These are phyloP conservation scores for Ilex paraguariensis DNA, from an alignment of 305 asterid species.

Conservation along the genomic window DNA sequence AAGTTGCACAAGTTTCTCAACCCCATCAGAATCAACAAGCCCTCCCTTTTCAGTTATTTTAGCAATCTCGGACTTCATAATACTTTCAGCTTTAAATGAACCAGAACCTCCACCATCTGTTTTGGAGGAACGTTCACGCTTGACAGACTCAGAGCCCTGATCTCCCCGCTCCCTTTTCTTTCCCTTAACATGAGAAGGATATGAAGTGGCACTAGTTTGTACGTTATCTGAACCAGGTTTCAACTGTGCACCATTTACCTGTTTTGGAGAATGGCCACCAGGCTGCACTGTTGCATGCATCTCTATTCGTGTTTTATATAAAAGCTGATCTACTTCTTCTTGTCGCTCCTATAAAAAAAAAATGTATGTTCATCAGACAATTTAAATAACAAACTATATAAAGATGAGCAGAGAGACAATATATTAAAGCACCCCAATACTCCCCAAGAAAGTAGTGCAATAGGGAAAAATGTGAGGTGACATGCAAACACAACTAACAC, in stretches of 20 bases:
- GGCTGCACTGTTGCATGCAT: constrained; percentile 69
- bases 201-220: constrained; percentile 50
- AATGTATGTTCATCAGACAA: not conserved
- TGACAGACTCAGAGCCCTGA: constrained; percentile 50
- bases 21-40: constrained; percentile 68
- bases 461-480: constrained; percentile 1
- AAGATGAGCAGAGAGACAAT: not conserved
- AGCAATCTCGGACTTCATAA: constrained; percentile 60
- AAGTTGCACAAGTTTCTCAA: constrained; percentile 79
- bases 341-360: constrained; percentile 48
- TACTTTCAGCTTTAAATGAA: constrained; percentile 41
- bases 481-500: constrained; percentile 25
- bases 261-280: constrained; percentile 86
- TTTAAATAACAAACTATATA: not conserved
- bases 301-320: constrained; percentile 50
- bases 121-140: constrained; percentile 57
- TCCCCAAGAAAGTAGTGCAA: not conserved
- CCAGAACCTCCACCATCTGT: constrained; percentile 53
- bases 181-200: constrained; percentile 68
- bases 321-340: constrained; percentile 65
- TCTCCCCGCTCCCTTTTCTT: constrained; percentile 93
- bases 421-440: constrained; percentile 10
- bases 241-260: constrained; percentile 50
- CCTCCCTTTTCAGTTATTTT: constrained; percentile 73
- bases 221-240: constrained; percentile 52